Evolutionary conservation across 2,329 filamentous ascomycete genomes (phyloP).

Genomic region (Neonectria ditissima): DNA sequence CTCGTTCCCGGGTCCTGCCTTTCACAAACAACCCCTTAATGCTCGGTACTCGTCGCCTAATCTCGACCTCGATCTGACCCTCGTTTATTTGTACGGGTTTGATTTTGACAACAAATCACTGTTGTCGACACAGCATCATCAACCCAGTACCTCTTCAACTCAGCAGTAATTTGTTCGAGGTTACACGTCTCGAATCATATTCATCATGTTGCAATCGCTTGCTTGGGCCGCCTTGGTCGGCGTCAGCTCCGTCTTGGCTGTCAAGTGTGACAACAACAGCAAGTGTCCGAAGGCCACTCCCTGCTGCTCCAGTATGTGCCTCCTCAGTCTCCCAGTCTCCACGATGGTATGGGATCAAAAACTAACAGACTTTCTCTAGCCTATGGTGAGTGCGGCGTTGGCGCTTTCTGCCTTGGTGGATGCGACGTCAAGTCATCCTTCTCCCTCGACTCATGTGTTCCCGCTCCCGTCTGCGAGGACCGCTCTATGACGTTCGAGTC

Average conservation of each 20-base stretch:
- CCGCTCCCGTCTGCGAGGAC: conserved; percentile 83
- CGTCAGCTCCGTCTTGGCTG: conserved; percentile 48
- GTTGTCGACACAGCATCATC: conserved; percentile 20
- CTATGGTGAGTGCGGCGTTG: conserved; percentile 92
- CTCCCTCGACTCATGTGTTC: conserved; percentile 85
- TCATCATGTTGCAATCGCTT: conserved; percentile 50
- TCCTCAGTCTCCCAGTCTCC: background rate
- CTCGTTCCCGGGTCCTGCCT: conserved; percentile 20
- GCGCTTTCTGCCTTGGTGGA: conserved; percentile 94
- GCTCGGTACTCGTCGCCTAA: conserved; percentile 10
- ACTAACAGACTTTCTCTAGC: conserved; percentile 61
- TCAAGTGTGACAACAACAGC: conserved; percentile 62
- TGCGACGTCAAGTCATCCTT: conserved; percentile 91
- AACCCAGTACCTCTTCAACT: conserved; percentile 8
- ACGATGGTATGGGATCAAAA: background rate
- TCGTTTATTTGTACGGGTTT: background rate
- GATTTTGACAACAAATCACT: conserved; percentile 8
- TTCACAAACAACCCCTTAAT: conserved; percentile 9
- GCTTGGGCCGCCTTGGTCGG: conserved; percentile 49
- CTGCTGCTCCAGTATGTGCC: conserved; percentile 81
- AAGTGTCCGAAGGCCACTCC: conserved; percentile 80
- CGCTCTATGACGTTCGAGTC: conserved; percentile 79
- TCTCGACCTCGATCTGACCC: background rate
- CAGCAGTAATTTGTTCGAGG: conserved; percentile 10
- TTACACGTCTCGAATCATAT: conserved; percentile 21